A percentile compares a stretch with the other conserved stretches of the same genome.
These are phyloP conservation scores for Viridothelium virens DNA, from an alignment of 495 filamentous ascomycete genomes.

Conservation along the genomic window DNA sequence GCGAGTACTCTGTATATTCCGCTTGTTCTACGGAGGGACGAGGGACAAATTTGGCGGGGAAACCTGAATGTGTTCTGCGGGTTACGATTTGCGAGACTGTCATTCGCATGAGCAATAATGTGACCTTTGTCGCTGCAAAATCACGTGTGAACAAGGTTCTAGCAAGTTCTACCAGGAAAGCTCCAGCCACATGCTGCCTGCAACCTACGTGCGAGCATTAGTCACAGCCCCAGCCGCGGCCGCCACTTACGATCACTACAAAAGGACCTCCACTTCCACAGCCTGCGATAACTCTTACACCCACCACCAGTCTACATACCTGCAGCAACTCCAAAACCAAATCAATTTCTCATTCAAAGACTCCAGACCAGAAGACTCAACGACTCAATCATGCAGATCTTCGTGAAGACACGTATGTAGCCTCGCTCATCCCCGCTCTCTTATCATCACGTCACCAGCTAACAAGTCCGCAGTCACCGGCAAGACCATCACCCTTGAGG, in stretches of 20 bases:
- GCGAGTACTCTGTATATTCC: too few species aligned
- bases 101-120: too few species aligned
- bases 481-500: slow-evolving; percentile 99
- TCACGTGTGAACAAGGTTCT: neutral
- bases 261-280: neutral
- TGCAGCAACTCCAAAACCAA: neutral
- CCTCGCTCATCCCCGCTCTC: slow-evolving; percentile 25
- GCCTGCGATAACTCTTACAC: neutral
- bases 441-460: slow-evolving; percentile 30
- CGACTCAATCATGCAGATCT: slow-evolving; percentile 75
- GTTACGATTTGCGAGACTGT: too few species aligned
- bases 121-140: too few species aligned
- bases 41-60: too few species aligned
- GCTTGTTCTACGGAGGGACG: too few species aligned
- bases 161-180: slow-evolving; percentile 1
- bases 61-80: too few species aligned
- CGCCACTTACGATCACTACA: neutral
- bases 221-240: slow-evolving; percentile 8
- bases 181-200: slow-evolving; percentile 2
- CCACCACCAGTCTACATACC: neutral
- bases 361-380: too few species aligned
- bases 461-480: slow-evolving; percentile 60
- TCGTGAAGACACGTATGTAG: slow-evolving; percentile 88
- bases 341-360: neutral
- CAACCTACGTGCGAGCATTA: neutral